Base-by-base conservation (phyloP, 257 asterid genomes). In the Scutellaria minor region DNA sequence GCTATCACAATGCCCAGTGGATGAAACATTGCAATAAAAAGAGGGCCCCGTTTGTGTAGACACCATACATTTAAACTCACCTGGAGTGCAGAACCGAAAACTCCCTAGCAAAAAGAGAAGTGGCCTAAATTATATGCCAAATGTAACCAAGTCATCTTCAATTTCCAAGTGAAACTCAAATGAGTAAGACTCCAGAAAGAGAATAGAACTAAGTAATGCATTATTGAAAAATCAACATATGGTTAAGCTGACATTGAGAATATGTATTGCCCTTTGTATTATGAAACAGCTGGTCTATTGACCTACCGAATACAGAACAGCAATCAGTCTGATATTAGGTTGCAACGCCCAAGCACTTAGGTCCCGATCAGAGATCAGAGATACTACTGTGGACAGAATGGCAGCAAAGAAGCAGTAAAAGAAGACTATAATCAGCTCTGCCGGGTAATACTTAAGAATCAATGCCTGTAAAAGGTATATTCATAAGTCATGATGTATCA, bases 401-500 rank as follows among this genome's bases (percentile, higher is more conserved):
- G 96, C 85, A 14, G 94, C 89, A 83, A 89, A 93, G 75, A 86
- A 86, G 89, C 95, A 89, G 88, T 89, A 93, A 78, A 93, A 91
- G 92, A 85, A 91, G 70, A 91, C 97, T 73, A 91, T 76, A 62
- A 93, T 82, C 82, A 93, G 83, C 85, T 89, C 98, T 11, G 93
- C 97, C 12, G 96, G 93, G 72, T 77, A 89, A 37, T 47, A 84
- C 83, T 68, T 79, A 45, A 93, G 93, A 83, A 89, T 82, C 56
- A 73, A 67, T 22, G 98, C 96, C 96, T 93, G 89, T 47, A 82
- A 66, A 80, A 64, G 15, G 44, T 67, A 59, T 10, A 48, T 15
- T 10, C 58, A 62, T 4, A 59, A 72, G 9, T 46, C 3, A 39
- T 7, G 7, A 48, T 6, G 37, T 27, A 48, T 27, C 27, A 24